Evolutionary conservation across 306 rosid species (phyloP).

Genomic region (Macrotyloma uniflorum): DNA sequence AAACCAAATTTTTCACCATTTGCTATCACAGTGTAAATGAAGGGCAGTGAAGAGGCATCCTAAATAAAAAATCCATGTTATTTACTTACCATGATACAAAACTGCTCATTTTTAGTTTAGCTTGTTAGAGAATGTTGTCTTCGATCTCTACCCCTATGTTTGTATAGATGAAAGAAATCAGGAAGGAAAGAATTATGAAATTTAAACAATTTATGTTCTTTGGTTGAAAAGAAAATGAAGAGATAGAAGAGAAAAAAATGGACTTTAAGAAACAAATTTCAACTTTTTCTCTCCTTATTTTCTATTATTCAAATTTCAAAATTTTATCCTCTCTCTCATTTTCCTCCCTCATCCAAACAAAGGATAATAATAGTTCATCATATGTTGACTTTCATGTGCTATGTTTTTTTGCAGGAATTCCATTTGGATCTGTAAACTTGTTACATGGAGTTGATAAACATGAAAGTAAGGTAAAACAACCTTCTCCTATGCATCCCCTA

Average conservation of each 20-base stretch:
- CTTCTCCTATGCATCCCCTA: constrained; percentile 42
- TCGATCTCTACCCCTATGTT: not conserved
- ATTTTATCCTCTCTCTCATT: not conserved
- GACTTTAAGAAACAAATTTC: not conserved
- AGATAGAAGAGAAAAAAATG: not conserved
- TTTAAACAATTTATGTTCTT: not conserved
- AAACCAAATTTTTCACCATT: constrained; percentile 24
- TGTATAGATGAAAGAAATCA: not conserved
- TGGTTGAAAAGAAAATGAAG: not conserved
- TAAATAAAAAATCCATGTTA: not conserved
- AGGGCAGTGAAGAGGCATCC: not conserved
- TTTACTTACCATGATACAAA: constrained; percentile 27
- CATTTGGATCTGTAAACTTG: constrained; percentile 96
- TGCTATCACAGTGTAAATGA: not conserved
- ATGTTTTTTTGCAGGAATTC: constrained; percentile 73
- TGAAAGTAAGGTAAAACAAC: constrained; percentile 87
- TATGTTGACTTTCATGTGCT: constrained; percentile 23
- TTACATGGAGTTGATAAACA: constrained; percentile 94
- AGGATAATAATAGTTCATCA: constrained; percentile 24
- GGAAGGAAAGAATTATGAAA: not conserved
- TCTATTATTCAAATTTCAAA: not conserved
- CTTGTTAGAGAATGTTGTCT: constrained; percentile 33
- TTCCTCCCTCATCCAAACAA: not conserved
- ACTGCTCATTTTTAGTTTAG: constrained; percentile 26
- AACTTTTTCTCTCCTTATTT: not conserved